These are phyloP conservation scores for Magnolia sinica DNA, from an alignment of 164 flowering plant genomes.

Conservation along the genomic window DNA sequence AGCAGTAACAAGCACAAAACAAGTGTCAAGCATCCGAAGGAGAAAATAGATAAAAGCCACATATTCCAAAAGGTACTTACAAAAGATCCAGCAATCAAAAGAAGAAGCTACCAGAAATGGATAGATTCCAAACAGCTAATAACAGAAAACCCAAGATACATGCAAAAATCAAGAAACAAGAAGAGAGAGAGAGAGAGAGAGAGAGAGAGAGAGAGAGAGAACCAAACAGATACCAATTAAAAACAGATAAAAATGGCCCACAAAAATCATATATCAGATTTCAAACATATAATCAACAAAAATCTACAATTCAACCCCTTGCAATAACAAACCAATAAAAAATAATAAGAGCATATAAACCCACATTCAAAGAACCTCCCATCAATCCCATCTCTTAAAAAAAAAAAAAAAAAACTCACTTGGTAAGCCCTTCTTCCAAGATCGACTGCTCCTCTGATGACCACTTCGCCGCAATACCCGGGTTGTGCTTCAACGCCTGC, in stretches of 20 bases:
- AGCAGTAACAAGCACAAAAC: no score
- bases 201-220: neutral
- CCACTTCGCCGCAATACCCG: constrained; percentile 58
- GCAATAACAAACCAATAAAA: neutral
- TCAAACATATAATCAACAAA: neutral
- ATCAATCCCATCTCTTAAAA: neutral
- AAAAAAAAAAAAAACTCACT: constrained; percentile 31
- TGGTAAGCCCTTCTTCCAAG: constrained; percentile 48
- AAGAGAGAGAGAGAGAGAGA: neutral
- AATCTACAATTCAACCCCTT: neutral
- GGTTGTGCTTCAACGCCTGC: constrained; percentile 48
- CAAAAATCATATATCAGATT: neutral
- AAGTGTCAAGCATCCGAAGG: no score
- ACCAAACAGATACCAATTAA: neutral
- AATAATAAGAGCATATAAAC: neutral
- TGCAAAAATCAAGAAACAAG: neutral
- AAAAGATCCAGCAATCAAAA: neutral
- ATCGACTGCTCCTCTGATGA: constrained; percentile 49
- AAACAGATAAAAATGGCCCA: neutral
- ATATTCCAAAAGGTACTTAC: no score
- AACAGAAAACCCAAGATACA: neutral
- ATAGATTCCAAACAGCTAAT: neutral
- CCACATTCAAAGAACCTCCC: neutral
- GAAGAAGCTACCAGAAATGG: neutral
- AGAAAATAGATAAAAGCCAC: no score